A percentile compares a stretch with the other conserved stretches of the same genome.
phyloP scores from a whole-genome alignment of 23 red algal genomes.

The Gracilaria gracilis region DNA sequence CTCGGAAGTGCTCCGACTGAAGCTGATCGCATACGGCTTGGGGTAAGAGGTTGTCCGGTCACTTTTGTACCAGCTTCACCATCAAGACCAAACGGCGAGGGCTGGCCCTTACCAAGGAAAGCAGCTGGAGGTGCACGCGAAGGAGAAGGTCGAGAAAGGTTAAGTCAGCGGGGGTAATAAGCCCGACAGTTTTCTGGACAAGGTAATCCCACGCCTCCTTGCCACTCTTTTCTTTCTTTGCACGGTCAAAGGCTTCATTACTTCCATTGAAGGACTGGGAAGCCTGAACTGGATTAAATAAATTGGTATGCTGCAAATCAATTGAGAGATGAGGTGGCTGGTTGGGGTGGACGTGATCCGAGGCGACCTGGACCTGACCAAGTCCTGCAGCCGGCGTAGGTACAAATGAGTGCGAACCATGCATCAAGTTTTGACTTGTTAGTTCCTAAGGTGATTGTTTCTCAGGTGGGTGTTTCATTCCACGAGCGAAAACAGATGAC shows the following conservation, averaged over 20 bases:
- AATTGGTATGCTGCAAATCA: not conserved
- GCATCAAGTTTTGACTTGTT: not conserved
- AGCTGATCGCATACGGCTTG: slow-evolving; percentile 50
- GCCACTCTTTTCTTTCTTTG: slow-evolving; percentile 15
- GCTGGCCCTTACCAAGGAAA: not conserved
- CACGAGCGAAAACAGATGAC: slow-evolving; percentile 34
- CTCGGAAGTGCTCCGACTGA: slow-evolving; percentile 39
- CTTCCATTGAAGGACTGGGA: not conserved
- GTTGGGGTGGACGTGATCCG: not conserved
- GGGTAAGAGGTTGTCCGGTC: not conserved
- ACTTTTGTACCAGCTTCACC: slow-evolving; percentile 13
- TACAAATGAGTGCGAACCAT: not conserved
- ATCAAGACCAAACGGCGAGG: slow-evolving; percentile 14
- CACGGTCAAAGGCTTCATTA: not conserved
- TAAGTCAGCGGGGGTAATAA: slow-evolving; percentile 47
- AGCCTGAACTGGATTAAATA: not conserved
- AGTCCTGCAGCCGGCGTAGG: not conserved
- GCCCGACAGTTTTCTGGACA: slow-evolving; percentile 47
- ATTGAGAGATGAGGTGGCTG: slow-evolving; percentile 23
- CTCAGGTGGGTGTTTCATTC: not conserved
- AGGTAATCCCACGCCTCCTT: slow-evolving; percentile 40
- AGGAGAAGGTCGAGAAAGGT: slow-evolving; percentile 50
- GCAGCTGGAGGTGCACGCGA: slow-evolving; percentile 30
- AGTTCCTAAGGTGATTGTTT: not conserved
- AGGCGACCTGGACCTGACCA: not conserved